These are phyloP conservation scores for Colletotrichum sp. DNA, from an alignment of 2,329 filamentous ascomycete species.

Conservation along the genomic window DNA sequence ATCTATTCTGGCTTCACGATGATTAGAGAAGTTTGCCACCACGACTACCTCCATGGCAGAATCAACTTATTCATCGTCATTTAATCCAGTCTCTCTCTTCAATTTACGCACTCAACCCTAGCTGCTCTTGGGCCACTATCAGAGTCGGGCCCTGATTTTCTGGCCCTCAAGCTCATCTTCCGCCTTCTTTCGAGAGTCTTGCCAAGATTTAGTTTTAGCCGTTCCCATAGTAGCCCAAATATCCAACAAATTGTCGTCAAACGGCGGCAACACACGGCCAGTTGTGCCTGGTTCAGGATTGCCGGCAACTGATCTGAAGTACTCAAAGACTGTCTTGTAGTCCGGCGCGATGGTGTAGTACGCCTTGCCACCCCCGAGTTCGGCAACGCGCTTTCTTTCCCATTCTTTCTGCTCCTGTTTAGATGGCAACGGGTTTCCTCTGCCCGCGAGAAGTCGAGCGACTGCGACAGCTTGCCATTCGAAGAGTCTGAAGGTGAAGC, in stretches of 20 bases:
- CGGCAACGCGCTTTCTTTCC: slow-evolving; percentile 33
- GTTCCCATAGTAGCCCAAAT: slow-evolving; percentile 34
- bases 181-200: slow-evolving; percentile 30
- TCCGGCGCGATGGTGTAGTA: slow-evolving; percentile 38
- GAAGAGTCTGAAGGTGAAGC: slow-evolving; percentile 41
- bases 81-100: not conserved
- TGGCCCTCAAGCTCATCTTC: slow-evolving; percentile 24
- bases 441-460: slow-evolving; percentile 36
- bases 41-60: no score
- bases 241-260: slow-evolving; percentile 43
- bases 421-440: slow-evolving; percentile 29
- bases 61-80: not conserved
- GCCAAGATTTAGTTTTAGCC: slow-evolving; percentile 32
- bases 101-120: not conserved
- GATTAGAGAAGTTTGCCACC: not conserved
- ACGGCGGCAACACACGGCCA: slow-evolving; percentile 44
- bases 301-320: slow-evolving; percentile 44
- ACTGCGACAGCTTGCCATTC: slow-evolving; percentile 44
- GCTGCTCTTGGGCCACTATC: not conserved
- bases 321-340: slow-evolving; percentile 43
- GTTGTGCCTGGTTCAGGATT: slow-evolving; percentile 40
- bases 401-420: slow-evolving; percentile 34
- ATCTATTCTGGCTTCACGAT: not conserved
- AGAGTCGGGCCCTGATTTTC: not conserved
- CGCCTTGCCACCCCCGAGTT: slow-evolving; percentile 33